Percentiles rank a stretch among this genome's conserved stretches.
phyloP scores from a whole-genome alignment of 73 alveolate genomes.

The Paramecium octaurelia region DNA sequence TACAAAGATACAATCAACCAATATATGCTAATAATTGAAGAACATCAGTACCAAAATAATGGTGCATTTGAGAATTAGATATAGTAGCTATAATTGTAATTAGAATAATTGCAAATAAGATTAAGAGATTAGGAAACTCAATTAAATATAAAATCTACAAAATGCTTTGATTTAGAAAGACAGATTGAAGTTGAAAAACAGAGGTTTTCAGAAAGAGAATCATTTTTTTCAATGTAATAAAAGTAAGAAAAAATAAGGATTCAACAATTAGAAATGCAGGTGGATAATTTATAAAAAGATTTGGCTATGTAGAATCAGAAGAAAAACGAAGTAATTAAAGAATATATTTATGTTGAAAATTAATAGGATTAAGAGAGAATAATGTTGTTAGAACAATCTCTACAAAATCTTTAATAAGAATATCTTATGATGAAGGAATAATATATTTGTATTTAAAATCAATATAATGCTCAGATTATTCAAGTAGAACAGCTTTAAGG shows the following conservation, averaged over 20 bases:
- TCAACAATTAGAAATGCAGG: neutral
- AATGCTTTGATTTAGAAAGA: neutral
- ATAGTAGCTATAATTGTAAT: neutral
- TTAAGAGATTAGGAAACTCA: neutral
- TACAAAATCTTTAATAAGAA: neutral
- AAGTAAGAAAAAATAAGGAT: neutral
- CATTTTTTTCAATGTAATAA: neutral
- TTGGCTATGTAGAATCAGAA: neutral
- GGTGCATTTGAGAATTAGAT: neutral
- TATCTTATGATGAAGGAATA: neutral
- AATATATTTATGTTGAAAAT: neutral
- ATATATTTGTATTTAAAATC: neutral
- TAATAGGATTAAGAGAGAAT: neutral
- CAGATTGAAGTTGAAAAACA: neutral
- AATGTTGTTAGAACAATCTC: neutral
- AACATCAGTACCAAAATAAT: neutral
- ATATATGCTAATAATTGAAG: neutral
- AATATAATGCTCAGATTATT: neutral
- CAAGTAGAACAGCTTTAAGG: neutral
- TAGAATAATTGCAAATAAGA: neutral
- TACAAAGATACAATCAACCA: neutral
- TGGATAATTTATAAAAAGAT: neutral
- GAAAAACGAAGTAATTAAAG: conserved; percentile 11
- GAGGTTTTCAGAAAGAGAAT: neutral
- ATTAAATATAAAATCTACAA: neutral